Conservation (phyloP, 2,329 filamentous ascomycete species). For the Diaporthe vexans region DNA sequence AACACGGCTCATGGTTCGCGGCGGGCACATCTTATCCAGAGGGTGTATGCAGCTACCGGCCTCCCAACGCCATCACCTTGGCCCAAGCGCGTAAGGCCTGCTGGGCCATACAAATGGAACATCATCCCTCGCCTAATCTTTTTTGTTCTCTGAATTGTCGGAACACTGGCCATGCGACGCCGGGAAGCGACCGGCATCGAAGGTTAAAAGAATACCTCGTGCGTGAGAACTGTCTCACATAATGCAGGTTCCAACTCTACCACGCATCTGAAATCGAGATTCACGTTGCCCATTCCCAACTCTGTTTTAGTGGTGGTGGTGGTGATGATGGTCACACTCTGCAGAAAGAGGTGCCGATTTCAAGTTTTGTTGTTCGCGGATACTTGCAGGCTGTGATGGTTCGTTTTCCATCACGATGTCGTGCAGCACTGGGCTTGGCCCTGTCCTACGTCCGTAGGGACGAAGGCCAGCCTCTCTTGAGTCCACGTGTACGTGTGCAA, state of each 20-base stretch:
- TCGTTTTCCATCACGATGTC: constrained; percentile 3
- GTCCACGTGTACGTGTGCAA: constrained; percentile 4
- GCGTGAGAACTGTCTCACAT: constrained; percentile 20
- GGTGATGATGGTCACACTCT: neutral
- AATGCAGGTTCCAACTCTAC: constrained; percentile 17
- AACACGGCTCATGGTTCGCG: neutral
- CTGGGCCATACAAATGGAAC: neutral
- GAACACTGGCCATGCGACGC: neutral
- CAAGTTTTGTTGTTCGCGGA: constrained; percentile 6
- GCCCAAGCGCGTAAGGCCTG: neutral
- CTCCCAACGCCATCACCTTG: neutral
- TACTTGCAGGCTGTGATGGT: neutral
- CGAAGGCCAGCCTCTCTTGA: neutral
- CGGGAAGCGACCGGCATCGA: constrained; percentile 23
- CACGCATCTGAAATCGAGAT: constrained; percentile 7
- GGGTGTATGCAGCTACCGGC: neutral
- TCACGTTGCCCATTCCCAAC: neutral
- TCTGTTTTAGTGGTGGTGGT: neutral
- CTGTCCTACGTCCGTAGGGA: constrained; percentile 6
- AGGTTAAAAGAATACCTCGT: constrained; percentile 22
- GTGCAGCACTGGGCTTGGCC: neutral
- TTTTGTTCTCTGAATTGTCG: neutral
- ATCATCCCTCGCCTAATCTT: neutral
- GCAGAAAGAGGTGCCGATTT: neutral
- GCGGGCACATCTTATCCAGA: neutral